Conservation (phyloP, 2,329 filamentous ascomycete genomes). For the Fusarium pininemorale region DNA sequence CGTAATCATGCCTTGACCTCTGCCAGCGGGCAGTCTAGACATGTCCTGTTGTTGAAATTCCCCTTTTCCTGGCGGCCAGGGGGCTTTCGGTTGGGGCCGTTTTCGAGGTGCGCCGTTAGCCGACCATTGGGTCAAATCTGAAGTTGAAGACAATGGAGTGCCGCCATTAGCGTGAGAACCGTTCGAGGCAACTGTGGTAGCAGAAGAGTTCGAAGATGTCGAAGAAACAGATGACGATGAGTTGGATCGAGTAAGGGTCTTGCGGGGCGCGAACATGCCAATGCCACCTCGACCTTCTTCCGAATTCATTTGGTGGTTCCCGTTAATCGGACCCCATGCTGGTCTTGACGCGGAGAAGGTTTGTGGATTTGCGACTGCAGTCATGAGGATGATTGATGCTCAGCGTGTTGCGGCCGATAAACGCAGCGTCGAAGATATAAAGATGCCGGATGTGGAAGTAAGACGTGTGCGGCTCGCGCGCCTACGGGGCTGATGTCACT, state of each 20-base stretch:
- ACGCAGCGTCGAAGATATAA: conserved; percentile 30
- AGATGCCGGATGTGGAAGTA: conserved; percentile 30
- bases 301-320: conserved; percentile 75
- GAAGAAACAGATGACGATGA: conserved; percentile 94
- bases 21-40: conserved; percentile 55
- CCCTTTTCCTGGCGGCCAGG: conserved; percentile 60
- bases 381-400: conserved; percentile 61
- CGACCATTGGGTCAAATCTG: conserved; percentile 62
- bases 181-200: conserved; percentile 70
- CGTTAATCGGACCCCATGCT: conserved; percentile 71
- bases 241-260: conserved; percentile 85
- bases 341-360: conserved; percentile 70
- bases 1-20: conserved; percentile 53
- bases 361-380: conserved; percentile 72
- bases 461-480: conserved; percentile 36
- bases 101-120: conserved; percentile 60
- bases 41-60: conserved; percentile 59
- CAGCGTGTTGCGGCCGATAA: conserved; percentile 33
- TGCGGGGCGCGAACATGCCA: conserved; percentile 86
- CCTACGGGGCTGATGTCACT: conserved; percentile 34
- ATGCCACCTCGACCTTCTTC: conserved; percentile 77
- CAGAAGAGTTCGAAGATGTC: conserved; percentile 72
- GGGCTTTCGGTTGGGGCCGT: conserved; percentile 59
- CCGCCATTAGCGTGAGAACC: conserved; percentile 72
- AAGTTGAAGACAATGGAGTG: conserved; percentile 56